Percentiles rank a stretch among this genome's conserved stretches.
These are phyloP conservation scores for Pichia gijzeniarum DNA, from an alignment of 805 yeast genomes.

Conservation along the genomic window DNA sequence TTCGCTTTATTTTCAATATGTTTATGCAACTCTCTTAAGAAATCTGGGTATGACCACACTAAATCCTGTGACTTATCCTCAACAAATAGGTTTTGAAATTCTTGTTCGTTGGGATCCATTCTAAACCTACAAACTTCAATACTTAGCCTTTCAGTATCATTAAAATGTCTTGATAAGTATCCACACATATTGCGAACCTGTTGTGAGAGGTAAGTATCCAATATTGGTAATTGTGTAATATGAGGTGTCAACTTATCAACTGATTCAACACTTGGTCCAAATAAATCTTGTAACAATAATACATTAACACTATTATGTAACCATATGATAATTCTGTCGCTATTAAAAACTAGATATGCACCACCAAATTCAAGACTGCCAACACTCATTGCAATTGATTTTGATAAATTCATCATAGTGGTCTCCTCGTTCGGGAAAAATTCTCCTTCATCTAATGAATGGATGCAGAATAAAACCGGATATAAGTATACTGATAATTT, in stretches of 20 bases:
- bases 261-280: slow-evolving; percentile 48
- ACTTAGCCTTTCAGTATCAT: slow-evolving; percentile 36
- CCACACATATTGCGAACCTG: slow-evolving; percentile 60
- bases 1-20: slow-evolving; percentile 46
- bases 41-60: slow-evolving; percentile 57
- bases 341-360: slow-evolving; percentile 71
- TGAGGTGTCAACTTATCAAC: slow-evolving; percentile 41
- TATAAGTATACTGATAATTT: slow-evolving; percentile 61
- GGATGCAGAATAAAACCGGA: slow-evolving; percentile 74
- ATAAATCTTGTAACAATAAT: slow-evolving; percentile 62
- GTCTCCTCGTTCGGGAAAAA: slow-evolving; percentile 39
- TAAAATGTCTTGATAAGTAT: slow-evolving; percentile 41
- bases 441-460: slow-evolving; percentile 54
- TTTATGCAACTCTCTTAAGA: slow-evolving; percentile 60
- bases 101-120: slow-evolving; percentile 51
- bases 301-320: slow-evolving; percentile 65
- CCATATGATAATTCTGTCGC: slow-evolving; percentile 53
- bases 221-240: slow-evolving; percentile 56
- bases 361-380: slow-evolving; percentile 53
- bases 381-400: slow-evolving; percentile 38
- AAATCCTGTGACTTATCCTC: slow-evolving; percentile 64
- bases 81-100: slow-evolving; percentile 53
- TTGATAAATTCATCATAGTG: slow-evolving; percentile 44
- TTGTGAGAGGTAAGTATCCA: slow-evolving; percentile 60
- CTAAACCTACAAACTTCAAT: slow-evolving; percentile 60